Conservation (phyloP, 306 rosid genomes). For the Sophora flavescens region DNA sequence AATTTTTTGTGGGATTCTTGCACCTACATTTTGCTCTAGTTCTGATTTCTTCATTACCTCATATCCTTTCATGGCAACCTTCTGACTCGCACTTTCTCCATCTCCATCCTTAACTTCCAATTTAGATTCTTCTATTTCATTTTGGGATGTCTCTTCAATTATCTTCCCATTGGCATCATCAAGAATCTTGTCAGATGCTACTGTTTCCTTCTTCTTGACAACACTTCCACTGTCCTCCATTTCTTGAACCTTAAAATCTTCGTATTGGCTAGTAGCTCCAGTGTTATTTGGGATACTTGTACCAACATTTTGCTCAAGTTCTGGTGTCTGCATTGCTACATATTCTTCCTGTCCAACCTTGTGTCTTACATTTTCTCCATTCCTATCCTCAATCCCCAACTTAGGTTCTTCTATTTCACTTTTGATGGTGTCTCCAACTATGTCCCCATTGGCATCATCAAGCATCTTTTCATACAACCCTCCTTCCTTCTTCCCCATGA, state of each 20-base stretch:
- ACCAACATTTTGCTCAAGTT: conserved; percentile 18
- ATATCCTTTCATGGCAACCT: neutral
- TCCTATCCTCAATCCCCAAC: conserved; percentile 22
- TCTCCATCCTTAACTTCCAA: neutral
- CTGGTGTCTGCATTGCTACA: conserved; percentile 18
- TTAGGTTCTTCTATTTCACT: conserved; percentile 31
- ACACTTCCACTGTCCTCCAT: conserved; percentile 23
- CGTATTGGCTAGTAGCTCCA: conserved; percentile 30
- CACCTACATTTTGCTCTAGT: neutral
- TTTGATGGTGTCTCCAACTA: neutral
- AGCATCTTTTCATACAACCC: conserved; percentile 3
- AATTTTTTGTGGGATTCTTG: neutral
- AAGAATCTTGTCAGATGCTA: neutral
- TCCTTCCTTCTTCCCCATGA: conserved; percentile 8
- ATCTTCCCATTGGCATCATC: conserved; percentile 15
- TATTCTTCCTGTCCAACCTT: neutral
- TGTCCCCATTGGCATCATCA: conserved; percentile 27
- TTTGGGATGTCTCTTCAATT: neutral
- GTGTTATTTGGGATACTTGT: neutral
- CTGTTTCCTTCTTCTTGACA: neutral
- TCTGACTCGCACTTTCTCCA: conserved; percentile 3
- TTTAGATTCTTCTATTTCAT: conserved; percentile 20
- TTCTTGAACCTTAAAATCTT: conserved; percentile 19
- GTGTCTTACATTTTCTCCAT: conserved; percentile 10
- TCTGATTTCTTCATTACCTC: conserved; percentile 12